phyloP scores from a whole-genome alignment of 805 yeast genomes.

The Ascoidea asiatica region DNA sequence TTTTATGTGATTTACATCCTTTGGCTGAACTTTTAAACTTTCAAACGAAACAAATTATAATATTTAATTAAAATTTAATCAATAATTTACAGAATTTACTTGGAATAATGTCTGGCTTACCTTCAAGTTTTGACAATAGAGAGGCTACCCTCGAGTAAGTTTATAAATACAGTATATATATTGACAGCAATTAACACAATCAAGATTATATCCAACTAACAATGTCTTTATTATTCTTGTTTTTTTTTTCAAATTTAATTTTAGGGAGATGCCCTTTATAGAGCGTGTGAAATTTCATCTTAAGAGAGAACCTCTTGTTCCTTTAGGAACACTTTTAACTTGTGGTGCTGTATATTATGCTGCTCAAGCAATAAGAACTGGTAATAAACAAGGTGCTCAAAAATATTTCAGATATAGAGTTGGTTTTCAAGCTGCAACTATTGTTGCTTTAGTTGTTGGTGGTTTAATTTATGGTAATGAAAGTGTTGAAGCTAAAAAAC shows the following conservation, averaged over 20 bases:
- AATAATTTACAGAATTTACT: too few species aligned
- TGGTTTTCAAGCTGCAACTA: slow-evolving; percentile 71
- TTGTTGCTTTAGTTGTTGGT: slow-evolving; percentile 73
- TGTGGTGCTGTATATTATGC: slow-evolving; percentile 73
- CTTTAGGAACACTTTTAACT: slow-evolving; percentile 68
- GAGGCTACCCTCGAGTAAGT: too few species aligned
- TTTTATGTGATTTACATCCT: too few species aligned
- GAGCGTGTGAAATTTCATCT: slow-evolving; percentile 49
- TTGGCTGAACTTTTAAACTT: too few species aligned
- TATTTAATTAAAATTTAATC: too few species aligned
- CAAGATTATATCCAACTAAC: not conserved
- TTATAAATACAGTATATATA: too few species aligned
- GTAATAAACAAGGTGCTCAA: slow-evolving; percentile 67
- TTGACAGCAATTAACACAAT: too few species aligned
- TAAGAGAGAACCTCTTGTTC: slow-evolving; percentile 82
- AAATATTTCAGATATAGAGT: slow-evolving; percentile 85
- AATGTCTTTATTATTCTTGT: not conserved
- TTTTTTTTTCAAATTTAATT: not conserved
- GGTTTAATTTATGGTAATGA: slow-evolving; percentile 53
- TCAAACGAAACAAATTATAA: too few species aligned
- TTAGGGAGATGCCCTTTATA: slow-evolving; percentile 30
- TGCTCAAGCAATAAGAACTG: slow-evolving; percentile 57
- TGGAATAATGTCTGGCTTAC: not conserved
- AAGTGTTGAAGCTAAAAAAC: slow-evolving; percentile 25
- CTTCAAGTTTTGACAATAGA: not conserved